A percentile compares a stretch with the other conserved stretches of the same genome.
phyloP scores from a whole-genome alignment of 164 flowering plant species.

The Houttuynia cordata region DNA sequence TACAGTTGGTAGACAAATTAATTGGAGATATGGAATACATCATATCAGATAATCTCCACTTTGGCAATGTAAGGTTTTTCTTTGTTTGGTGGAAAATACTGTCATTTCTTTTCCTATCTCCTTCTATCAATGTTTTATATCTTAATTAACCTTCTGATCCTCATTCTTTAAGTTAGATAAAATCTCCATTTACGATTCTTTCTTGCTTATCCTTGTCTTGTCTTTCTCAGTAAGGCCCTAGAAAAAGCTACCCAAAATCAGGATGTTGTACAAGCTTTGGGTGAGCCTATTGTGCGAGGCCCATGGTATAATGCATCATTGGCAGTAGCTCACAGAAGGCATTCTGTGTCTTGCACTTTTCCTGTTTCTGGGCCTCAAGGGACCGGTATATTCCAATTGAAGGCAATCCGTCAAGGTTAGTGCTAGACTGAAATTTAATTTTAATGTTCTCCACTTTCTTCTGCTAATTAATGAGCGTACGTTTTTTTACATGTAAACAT shows the following conservation, averaged over 20 bases:
- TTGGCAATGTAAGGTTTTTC: too few species aligned
- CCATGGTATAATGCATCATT: constrained; percentile 94
- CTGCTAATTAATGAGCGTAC: too few species aligned
- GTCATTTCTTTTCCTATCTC: neutral
- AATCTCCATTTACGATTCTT: neutral
- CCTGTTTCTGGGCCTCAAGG: constrained; percentile 91
- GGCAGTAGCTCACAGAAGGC: constrained; percentile 77
- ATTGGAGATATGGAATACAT: too few species aligned
- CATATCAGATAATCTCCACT: too few species aligned
- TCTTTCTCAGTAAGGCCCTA: constrained; percentile 62
- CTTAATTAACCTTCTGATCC: neutral
- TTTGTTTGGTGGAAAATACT: neutral
- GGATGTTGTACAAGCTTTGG: constrained; percentile 56
- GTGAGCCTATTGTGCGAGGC: constrained; percentile 77
- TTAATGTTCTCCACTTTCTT: too few species aligned
- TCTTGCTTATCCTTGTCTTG: constrained; percentile 2
- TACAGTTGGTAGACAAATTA: too few species aligned
- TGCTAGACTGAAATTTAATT: neutral
- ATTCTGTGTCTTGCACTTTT: constrained; percentile 86
- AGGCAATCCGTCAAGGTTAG: constrained; percentile 58
- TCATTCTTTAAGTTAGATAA: neutral
- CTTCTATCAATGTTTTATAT: neutral
- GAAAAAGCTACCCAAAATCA: constrained; percentile 64
- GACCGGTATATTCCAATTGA: constrained; percentile 61
- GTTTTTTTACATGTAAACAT: too few species aligned